Conservation (phyloP, 2,329 filamentous ascomycete genomes). For the Ophiostoma sp. region DNA sequence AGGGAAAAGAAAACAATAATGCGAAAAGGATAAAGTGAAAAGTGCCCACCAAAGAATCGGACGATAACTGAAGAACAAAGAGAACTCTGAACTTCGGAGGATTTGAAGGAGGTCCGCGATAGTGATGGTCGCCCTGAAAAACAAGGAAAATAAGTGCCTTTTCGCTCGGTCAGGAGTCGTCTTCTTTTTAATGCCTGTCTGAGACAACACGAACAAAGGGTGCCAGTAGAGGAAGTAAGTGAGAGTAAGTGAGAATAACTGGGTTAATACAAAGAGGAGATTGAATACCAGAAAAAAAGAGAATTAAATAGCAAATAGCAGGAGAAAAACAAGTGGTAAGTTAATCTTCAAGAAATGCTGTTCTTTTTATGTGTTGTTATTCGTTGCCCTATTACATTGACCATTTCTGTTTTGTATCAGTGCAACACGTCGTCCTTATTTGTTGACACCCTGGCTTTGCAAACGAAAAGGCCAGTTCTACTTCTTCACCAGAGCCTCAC, state of each 20-base stretch:
- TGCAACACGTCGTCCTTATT: not conserved
- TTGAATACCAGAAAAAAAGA: no score
- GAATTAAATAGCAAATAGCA: not conserved
- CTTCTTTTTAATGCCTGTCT: slow-evolving; percentile 1
- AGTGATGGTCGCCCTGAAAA: not conserved
- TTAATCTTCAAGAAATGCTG: not conserved
- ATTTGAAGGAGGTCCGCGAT: not conserved
- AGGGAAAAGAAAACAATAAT: not conserved
- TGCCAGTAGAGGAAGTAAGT: not conserved
- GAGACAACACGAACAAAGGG: not conserved
- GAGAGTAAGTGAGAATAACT: not conserved
- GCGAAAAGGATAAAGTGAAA: not conserved
- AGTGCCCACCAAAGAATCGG: not conserved
- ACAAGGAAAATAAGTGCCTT: not conserved
- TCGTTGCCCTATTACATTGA: not conserved
- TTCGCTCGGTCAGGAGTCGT: not conserved
- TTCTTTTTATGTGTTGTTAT: slow-evolving; percentile 2
- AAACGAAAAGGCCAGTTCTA: not conserved
- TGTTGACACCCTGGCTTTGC: slow-evolving; percentile 13
- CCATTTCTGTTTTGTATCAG: no score
- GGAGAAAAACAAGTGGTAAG: not conserved
- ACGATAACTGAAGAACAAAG: not conserved
- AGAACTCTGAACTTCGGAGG: not conserved
- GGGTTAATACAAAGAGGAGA: not conserved
- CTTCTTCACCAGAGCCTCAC: not conserved